Percentiles rank a stretch among this genome's conserved stretches.
phyloP scores from a whole-genome alignment of 1,139 yeast species.

The Kodamaea derodonti region DNA sequence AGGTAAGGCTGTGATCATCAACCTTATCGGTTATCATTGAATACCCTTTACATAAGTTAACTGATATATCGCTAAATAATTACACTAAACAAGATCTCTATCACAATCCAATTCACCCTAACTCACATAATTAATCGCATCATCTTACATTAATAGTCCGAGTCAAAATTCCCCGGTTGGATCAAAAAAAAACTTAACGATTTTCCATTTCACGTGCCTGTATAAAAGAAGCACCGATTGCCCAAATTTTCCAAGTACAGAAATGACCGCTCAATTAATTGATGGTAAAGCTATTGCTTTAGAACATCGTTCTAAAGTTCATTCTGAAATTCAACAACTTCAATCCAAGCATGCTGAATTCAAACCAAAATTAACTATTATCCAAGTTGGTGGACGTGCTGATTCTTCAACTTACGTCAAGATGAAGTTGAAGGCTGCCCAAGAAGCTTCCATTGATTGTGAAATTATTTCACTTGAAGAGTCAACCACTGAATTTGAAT shows the following conservation, averaged over 20 bases:
- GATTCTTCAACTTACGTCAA: conserved; percentile 93
- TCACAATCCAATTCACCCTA: too few relatives aligned
- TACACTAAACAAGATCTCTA: too few relatives aligned
- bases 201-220: conserved; percentile 4
- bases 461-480: conserved; percentile 66
- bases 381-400: conserved; percentile 87
- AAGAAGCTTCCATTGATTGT: conserved; percentile 76
- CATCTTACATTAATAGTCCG: too few relatives aligned
- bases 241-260: not conserved
- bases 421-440: conserved; percentile 92
- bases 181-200: too few relatives aligned
- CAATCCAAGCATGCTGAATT: conserved; percentile 58
- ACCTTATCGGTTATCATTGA: too few relatives aligned
- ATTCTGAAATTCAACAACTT: conserved; percentile 51
- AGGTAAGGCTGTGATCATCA: too few relatives aligned
- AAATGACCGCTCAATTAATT: conserved; percentile 42
- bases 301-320: conserved; percentile 45
- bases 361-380: conserved; percentile 73
- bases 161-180: too few relatives aligned
- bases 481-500: conserved; percentile 50
- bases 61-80: too few relatives aligned
- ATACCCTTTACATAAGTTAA: too few relatives aligned
- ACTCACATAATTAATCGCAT: too few relatives aligned
- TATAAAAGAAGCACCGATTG: not conserved
- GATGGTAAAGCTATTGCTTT: conserved; percentile 74